These are phyloP conservation scores for Chrysochromulina parva DNA, from an alignment of 78 protist genomes.

Conservation along the genomic window DNA sequence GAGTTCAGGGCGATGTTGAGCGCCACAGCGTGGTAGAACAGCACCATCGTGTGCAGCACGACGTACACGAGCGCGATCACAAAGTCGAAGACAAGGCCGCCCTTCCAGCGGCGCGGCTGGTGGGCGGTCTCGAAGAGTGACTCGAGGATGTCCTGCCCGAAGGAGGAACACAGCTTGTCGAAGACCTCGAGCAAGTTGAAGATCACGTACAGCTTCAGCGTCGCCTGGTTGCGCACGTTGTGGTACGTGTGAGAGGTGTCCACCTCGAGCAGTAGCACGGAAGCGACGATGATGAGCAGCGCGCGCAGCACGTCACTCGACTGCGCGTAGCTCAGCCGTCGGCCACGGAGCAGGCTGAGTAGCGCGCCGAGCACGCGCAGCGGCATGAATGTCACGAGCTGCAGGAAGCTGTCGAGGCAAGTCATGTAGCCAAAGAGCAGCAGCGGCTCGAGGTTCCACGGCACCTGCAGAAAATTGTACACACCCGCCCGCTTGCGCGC, in stretches of 20 bases:
- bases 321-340: background rate
- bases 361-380: background rate
- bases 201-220: slow-evolving; percentile 87
- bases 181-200: slow-evolving; percentile 76
- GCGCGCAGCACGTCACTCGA: background rate
- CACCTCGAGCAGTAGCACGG: background rate
- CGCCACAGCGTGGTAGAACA: slow-evolving; percentile 66
- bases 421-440: background rate
- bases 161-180: slow-evolving; percentile 71
- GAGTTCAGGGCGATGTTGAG: slow-evolving; percentile 88
- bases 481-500: background rate
- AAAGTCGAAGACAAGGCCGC: background rate
- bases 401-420: slow-evolving; percentile 24
- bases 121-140: slow-evolving; percentile 53
- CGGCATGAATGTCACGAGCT: slow-evolving; percentile 7
- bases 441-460: slow-evolving; percentile 1
- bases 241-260: slow-evolving; percentile 74
- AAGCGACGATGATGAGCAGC: background rate
- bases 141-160: slow-evolving; percentile 87
- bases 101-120: background rate
- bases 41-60: background rate
- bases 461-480: background rate
- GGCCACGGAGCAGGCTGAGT: background rate
- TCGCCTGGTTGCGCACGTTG: slow-evolving; percentile 77
- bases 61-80: background rate